phyloP scores from a whole-genome alignment of 2,329 filamentous ascomycete species.

The Cladosporium oxysporum region DNA sequence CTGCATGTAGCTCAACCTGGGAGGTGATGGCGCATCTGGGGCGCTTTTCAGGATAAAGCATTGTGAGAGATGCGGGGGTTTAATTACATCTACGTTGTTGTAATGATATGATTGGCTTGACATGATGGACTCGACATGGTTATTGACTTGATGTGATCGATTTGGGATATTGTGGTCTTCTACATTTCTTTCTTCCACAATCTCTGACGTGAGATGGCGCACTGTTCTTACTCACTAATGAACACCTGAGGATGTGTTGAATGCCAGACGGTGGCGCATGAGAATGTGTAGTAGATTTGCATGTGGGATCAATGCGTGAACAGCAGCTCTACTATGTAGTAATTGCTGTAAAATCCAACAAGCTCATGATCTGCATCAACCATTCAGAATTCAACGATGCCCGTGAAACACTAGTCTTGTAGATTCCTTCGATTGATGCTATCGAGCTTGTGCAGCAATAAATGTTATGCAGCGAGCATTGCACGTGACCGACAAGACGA shows the following conservation, averaged over 20 bases:
- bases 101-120: neutral
- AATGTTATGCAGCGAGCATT: neutral
- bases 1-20: slow-evolving; percentile 12
- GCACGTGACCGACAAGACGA: neutral
- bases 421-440: neutral
- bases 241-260: neutral
- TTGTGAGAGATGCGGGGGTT: neutral
- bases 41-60: neutral
- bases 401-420: neutral
- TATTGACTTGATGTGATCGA: neutral
- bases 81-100: neutral
- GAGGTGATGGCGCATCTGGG: neutral
- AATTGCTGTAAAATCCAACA: neutral
- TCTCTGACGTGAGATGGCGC: no score
- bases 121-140: no score
- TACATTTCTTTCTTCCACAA: neutral
- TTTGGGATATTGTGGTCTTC: neutral
- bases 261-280: neutral
- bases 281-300: neutral
- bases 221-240: neutral
- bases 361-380: neutral
- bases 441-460: neutral
- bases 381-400: neutral
- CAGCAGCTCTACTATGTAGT: no score
- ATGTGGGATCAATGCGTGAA: neutral